Conservation (phyloP, 768 basidiomycete genomes). For the Tylopilus felleus region DNA sequence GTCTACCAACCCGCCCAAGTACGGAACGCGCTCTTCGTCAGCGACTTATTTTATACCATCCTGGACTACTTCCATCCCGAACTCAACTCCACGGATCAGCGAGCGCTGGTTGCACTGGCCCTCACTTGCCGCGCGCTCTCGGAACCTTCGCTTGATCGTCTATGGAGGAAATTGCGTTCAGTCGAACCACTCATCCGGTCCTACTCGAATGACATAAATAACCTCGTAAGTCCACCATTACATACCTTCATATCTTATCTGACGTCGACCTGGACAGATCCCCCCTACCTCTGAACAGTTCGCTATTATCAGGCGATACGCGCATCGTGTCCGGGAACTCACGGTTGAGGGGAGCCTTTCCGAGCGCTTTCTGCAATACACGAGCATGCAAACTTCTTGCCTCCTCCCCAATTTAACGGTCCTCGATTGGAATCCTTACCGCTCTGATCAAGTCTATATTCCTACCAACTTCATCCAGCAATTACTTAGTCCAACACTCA, state of each 20-base stretch:
- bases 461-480: constrained; percentile 4
- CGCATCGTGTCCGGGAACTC: constrained; percentile 6
- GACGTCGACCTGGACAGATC: not conserved
- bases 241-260: not conserved
- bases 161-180: constrained; percentile 7
- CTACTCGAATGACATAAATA: not conserved
- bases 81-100: not conserved
- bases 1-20: not conserved
- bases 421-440: constrained; percentile 2
- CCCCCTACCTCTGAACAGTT: constrained; percentile 7
- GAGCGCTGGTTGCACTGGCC: constrained; percentile 5
- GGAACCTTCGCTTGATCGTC: constrained; percentile 8
- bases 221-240: not conserved
- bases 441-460: not conserved
- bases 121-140: constrained; percentile 10
- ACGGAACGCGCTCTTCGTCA: not conserved
- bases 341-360: not conserved
- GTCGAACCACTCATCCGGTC: constrained; percentile 14
- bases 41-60: constrained; percentile 8
- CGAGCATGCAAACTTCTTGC: not conserved
- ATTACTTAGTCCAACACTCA: constrained; percentile 10
- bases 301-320: constrained; percentile 2
- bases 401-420: constrained; percentile 10
- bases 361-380: constrained; percentile 6
- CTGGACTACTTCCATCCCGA: constrained; percentile 1